Conservation (phyloP, 495 filamentous ascomycete genomes). For the Xylaria bambusicola region DNA sequence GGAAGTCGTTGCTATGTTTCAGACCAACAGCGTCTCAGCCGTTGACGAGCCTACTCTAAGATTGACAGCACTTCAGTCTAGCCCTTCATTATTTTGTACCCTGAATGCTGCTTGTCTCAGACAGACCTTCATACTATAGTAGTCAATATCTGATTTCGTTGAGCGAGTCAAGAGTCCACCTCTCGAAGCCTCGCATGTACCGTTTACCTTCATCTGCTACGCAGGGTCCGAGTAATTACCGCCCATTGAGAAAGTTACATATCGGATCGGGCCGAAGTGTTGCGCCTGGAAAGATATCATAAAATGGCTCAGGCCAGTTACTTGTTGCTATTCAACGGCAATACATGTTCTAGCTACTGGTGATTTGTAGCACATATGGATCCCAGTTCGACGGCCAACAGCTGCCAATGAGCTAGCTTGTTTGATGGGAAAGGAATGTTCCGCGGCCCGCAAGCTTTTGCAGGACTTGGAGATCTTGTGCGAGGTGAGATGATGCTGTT, state of each 20-base stretch:
- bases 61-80: background rate
- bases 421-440: constrained; percentile 3
- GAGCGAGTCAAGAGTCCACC: too few species aligned
- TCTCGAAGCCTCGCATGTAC: background rate
- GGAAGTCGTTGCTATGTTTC: constrained; percentile 26
- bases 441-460: constrained; percentile 8
- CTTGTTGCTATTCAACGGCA: background rate
- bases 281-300: background rate
- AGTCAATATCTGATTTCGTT: too few species aligned
- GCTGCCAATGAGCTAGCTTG: constrained; percentile 3
- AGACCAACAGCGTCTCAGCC: constrained; percentile 9
- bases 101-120: too few species aligned
- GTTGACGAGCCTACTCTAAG: constrained; percentile 9
- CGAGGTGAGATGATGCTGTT: constrained; percentile 16
- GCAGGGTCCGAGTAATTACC: background rate
- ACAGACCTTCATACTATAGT: too few species aligned
- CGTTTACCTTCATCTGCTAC: background rate
- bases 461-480: constrained; percentile 22
- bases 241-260: background rate
- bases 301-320: background rate
- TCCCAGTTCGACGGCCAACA: background rate
- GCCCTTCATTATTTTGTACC: too few species aligned
- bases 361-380: background rate
- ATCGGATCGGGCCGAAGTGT: constrained; percentile 13
- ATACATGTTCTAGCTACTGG: background rate